Evolutionary conservation across 306 rosid species (phyloP).

Genomic region (Citrullus mucosospermus): DNA sequence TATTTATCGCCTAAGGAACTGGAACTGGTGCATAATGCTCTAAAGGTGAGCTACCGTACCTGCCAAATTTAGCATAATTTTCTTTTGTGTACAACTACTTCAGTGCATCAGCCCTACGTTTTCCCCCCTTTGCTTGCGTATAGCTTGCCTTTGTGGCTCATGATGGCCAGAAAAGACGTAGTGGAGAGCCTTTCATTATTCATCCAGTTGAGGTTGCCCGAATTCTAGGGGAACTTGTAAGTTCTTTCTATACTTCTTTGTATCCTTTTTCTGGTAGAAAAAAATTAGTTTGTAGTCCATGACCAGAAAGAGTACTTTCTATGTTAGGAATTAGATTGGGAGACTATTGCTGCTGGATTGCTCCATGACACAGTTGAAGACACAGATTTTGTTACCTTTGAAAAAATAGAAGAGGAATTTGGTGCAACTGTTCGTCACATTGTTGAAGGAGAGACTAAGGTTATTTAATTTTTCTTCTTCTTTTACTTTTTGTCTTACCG

Average conservation of each 20-base stretch:
- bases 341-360: slow-evolving; percentile 90
- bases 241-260: slow-evolving; percentile 17
- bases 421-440: slow-evolving; percentile 80
- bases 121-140: neutral
- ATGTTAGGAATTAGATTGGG: slow-evolving; percentile 93
- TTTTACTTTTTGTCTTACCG: neutral
- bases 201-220: slow-evolving; percentile 99
- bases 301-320: slow-evolving; percentile 11
- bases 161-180: slow-evolving; percentile 96
- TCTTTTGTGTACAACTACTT: slow-evolving; percentile 11
- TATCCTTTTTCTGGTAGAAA: neutral
- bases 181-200: slow-evolving; percentile 98
- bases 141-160: slow-evolving; percentile 97
- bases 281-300: slow-evolving; percentile 9
- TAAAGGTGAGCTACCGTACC: slow-evolving; percentile 47
- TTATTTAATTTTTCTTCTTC: slow-evolving; percentile 10
- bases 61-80: slow-evolving; percentile 12
- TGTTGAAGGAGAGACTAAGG: slow-evolving; percentile 99
- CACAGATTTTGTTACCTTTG: slow-evolving; percentile 77
- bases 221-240: slow-evolving; percentile 86
- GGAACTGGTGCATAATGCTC: slow-evolving; percentile 76
- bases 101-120: neutral
- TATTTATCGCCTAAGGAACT: slow-evolving; percentile 72
- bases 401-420: slow-evolving; percentile 89
- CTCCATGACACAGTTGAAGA: slow-evolving; percentile 98